These are phyloP conservation scores for Hydrangea macrophylla DNA, from an alignment of 148 eudicot genomes.

Conservation along the genomic window DNA sequence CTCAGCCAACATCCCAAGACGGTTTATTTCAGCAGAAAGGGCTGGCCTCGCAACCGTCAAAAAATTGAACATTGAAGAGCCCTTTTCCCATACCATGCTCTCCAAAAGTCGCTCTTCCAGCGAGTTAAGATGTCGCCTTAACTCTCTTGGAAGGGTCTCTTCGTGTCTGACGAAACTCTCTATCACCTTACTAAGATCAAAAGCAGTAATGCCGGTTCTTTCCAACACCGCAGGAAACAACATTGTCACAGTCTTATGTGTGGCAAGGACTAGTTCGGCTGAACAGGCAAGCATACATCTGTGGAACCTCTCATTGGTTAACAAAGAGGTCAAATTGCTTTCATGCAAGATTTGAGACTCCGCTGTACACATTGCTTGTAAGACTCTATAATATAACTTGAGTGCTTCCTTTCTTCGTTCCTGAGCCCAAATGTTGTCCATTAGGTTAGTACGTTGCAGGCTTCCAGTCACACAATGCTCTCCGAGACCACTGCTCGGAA, in stretches of 20 bases:
- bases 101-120: conserved; percentile 91
- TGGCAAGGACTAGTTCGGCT: conserved; percentile 96
- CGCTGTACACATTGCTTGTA: conserved; percentile 86
- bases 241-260: conserved; percentile 94
- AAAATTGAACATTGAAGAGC: conserved; percentile 98
- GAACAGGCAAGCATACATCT: conserved; percentile 99
- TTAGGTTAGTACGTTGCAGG: conserved; percentile 65
- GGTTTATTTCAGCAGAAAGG: conserved; percentile 71
- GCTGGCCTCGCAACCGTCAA: conserved; percentile 75
- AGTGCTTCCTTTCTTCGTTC: conserved; percentile 81
- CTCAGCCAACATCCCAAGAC: conserved; percentile 82
- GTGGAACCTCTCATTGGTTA: conserved; percentile 95
- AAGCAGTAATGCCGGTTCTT: conserved; percentile 95
- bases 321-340: conserved; percentile 74
- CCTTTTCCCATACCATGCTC: conserved; percentile 99
- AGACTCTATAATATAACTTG: conserved; percentile 82
- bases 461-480: conserved; percentile 52
- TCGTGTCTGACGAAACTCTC: conserved; percentile 96
- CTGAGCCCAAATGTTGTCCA: conserved; percentile 94
- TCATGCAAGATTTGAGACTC: conserved; percentile 73
- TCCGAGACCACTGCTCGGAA: conserved; percentile 78
- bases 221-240: conserved; percentile 95
- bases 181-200: conserved; percentile 99
- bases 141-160: conserved; percentile 89
- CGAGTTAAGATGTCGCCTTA: conserved; percentile 87